Evolutionary conservation across 148 eudicot genomes (phyloP).

Genomic region (Dysphania ambrosioides): DNA sequence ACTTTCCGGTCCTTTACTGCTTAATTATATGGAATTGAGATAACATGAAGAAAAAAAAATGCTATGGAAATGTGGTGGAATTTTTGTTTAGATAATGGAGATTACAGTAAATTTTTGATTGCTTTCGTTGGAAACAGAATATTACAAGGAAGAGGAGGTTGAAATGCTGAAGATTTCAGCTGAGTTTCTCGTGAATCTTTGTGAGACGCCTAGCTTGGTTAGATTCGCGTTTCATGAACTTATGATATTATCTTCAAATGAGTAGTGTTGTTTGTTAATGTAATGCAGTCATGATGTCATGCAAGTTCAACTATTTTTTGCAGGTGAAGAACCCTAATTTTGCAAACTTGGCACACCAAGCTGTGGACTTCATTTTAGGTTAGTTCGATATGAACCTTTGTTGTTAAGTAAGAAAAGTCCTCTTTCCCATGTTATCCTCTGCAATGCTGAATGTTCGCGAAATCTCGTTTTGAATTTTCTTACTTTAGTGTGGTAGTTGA

Average conservation of each 20-base stretch:
- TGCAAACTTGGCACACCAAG: slow-evolving; percentile 79
- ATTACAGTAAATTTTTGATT: slow-evolving; percentile 6
- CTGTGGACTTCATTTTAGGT: slow-evolving; percentile 82
- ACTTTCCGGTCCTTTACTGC: background rate
- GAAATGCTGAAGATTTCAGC: slow-evolving; percentile 74
- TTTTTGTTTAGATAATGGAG: background rate
- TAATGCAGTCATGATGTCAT: background rate
- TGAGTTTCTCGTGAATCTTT: slow-evolving; percentile 90
- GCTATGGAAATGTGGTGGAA: background rate
- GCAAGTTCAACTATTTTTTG: slow-evolving; percentile 3
- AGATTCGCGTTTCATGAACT: slow-evolving; percentile 29
- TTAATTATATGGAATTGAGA: background rate
- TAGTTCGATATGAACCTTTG: background rate
- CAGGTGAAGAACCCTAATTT: slow-evolving; percentile 54
- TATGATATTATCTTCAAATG: background rate
- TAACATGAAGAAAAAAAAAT: background rate
- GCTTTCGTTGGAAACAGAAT: slow-evolving; percentile 39
- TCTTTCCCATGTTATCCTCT: too few relatives aligned
- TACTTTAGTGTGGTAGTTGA: background rate
- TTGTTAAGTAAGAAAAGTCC: background rate
- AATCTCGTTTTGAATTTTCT: background rate
- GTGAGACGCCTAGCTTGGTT: slow-evolving; percentile 45
- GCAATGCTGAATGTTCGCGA: too few relatives aligned
- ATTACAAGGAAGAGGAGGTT: slow-evolving; percentile 46
- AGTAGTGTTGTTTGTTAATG: too few relatives aligned